Conservation (phyloP, 495 filamentous ascomycete genomes). For the Daldinia childiae region DNA sequence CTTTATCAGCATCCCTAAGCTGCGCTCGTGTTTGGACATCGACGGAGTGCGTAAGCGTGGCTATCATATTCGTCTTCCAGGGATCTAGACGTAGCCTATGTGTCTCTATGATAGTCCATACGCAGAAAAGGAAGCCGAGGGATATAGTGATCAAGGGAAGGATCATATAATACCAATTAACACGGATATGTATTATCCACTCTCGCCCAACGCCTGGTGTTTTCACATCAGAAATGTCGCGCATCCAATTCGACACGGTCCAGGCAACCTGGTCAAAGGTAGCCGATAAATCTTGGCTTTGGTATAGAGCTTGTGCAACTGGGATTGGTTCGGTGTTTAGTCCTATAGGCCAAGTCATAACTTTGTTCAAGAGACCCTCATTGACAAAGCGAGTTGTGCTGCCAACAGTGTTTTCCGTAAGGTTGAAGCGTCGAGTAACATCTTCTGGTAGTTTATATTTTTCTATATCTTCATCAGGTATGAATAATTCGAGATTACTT, state of each 20-base stretch:
- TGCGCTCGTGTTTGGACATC: conserved; percentile 32
- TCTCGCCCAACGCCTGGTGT: conserved; percentile 15
- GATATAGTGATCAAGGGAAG: conserved; percentile 17
- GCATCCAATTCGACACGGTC: conserved; percentile 27
- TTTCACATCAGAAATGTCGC: conserved; percentile 18
- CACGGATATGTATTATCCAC: conserved; percentile 28
- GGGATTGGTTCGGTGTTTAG: not conserved
- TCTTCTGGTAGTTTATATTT: conserved; percentile 7
- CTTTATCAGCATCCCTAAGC: conserved; percentile 25
- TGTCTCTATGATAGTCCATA: conserved; percentile 26
- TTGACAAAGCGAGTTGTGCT: conserved; percentile 25
- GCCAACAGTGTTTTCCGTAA: conserved; percentile 22
- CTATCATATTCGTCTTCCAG: conserved; percentile 36
- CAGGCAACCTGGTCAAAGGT: conserved; percentile 24
- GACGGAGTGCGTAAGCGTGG: conserved; percentile 32
- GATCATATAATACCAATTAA: conserved; percentile 34
- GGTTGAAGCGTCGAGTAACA: not conserved
- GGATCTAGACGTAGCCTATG: conserved; percentile 18
- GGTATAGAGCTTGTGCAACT: conserved; percentile 16
- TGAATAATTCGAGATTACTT: conserved; percentile 22
- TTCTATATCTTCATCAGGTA: not conserved
- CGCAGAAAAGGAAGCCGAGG: conserved; percentile 14
- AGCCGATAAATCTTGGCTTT: conserved; percentile 19
- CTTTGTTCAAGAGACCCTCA: conserved; percentile 6
- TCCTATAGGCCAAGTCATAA: conserved; percentile 19